These are phyloP conservation scores for Hyaloscypha variabilis DNA, from an alignment of 495 filamentous ascomycete species.

Conservation along the genomic window DNA sequence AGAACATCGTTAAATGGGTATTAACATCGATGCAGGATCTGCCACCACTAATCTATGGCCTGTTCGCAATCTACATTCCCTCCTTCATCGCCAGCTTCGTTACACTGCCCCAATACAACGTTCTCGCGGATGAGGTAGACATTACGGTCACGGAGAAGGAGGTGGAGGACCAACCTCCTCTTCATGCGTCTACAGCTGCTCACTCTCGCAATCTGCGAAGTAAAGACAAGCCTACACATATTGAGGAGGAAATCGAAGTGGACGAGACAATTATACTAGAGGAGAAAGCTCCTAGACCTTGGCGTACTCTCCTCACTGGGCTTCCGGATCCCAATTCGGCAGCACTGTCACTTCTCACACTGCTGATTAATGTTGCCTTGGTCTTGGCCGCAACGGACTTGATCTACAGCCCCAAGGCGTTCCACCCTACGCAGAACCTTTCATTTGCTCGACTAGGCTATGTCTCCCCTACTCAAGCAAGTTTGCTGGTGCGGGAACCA, in stretches of 20 bases:
- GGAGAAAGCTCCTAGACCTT: slow-evolving; percentile 40
- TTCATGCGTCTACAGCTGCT: slow-evolving; percentile 29
- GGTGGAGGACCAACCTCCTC: slow-evolving; percentile 29
- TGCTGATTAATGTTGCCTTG: slow-evolving; percentile 69
- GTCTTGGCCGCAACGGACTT: slow-evolving; percentile 72
- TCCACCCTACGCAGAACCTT: slow-evolving; percentile 72
- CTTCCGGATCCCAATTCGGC: slow-evolving; percentile 67
- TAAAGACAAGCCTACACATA: slow-evolving; percentile 33
- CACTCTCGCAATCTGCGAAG: slow-evolving; percentile 36
- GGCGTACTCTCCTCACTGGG: slow-evolving; percentile 74
- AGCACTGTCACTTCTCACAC: slow-evolving; percentile 59
- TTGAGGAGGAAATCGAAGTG: slow-evolving; percentile 51
- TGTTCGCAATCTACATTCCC: slow-evolving; percentile 72
- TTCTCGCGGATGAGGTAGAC: slow-evolving; percentile 62
- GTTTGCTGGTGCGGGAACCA: slow-evolving; percentile 82
- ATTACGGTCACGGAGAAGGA: slow-evolving; percentile 59
- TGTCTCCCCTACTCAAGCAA: slow-evolving; percentile 79
- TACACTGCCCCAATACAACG: slow-evolving; percentile 57
- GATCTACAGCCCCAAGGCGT: slow-evolving; percentile 65
- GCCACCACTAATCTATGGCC: slow-evolving; percentile 66
- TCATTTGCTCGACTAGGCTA: slow-evolving; percentile 85
- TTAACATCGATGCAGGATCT: slow-evolving; percentile 45
- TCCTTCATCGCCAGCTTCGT: slow-evolving; percentile 63
- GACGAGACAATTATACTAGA: slow-evolving; percentile 50
- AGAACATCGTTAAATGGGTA: neutral